These are phyloP conservation scores for Ilex paraguariensis DNA, from an alignment of 305 asterid species.

Conservation along the genomic window DNA sequence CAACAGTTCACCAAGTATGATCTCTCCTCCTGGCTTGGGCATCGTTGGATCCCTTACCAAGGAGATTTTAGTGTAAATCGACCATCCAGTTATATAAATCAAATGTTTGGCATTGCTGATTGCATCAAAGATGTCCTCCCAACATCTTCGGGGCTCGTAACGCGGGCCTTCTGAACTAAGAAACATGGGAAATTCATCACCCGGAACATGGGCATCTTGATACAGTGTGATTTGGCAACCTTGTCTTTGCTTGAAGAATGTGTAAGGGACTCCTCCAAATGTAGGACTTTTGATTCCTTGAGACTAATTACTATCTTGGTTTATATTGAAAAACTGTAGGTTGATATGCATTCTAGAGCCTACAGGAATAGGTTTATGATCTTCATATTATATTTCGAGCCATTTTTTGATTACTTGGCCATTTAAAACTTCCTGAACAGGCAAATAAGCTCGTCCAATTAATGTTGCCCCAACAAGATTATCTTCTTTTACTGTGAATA, in stretches of 20 bases:
- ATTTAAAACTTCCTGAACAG: constrained; percentile 45
- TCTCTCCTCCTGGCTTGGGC: constrained; percentile 46
- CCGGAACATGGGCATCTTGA: constrained; percentile 63
- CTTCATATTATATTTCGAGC: constrained; percentile 52
- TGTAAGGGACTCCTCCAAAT: constrained; percentile 54
- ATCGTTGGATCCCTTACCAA: constrained; percentile 55
- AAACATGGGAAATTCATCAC: constrained; percentile 32
- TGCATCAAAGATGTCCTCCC: constrained; percentile 77
- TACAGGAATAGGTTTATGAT: constrained; percentile 43
- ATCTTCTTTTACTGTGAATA: constrained; percentile 61
- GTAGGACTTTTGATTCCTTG: constrained; percentile 44
- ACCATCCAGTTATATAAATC: constrained; percentile 85
- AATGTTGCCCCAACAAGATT: constrained; percentile 67
- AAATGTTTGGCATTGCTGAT: constrained; percentile 53
- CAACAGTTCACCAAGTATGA: constrained; percentile 60
- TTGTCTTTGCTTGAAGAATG: constrained; percentile 60
- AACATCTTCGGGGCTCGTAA: constrained; percentile 49
- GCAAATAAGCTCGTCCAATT: constrained; percentile 37
- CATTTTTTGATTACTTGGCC: constrained; percentile 52
- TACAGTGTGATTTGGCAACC: constrained; percentile 62
- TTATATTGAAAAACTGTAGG: constrained; percentile 39
- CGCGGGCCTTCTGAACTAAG: constrained; percentile 20
- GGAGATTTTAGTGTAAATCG: constrained; percentile 50
- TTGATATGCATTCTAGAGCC: constrained; percentile 59
- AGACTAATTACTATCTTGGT: constrained; percentile 57